Conservation (phyloP, 805 yeast genomes). For the Sugiyamaella floridensis region DNA sequence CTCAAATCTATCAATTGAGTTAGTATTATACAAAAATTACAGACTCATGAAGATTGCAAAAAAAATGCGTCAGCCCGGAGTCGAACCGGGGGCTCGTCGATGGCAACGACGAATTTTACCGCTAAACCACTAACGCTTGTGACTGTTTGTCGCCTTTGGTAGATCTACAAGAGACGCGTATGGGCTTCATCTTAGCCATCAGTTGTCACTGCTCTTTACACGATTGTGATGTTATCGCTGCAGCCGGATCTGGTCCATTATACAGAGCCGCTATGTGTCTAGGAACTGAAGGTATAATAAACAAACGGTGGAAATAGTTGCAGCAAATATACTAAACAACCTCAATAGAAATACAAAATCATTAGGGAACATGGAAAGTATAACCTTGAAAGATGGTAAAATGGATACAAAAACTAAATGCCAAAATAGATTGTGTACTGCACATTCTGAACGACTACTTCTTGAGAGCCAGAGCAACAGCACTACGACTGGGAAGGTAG, state of each 20-base stretch:
- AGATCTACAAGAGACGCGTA: too few relatives aligned
- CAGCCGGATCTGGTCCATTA: neutral
- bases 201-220: neutral
- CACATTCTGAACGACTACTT: neutral
- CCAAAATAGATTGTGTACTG: neutral
- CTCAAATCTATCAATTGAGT: too few relatives aligned
- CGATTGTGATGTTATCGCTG: constrained; percentile 2
- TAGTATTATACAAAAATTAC: too few relatives aligned
- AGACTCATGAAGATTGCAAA: neutral
- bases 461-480: constrained; percentile 47
- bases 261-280: neutral
- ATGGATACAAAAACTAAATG: too few relatives aligned
- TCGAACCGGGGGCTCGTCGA: constrained; percentile 55
- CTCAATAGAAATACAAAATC: too few relatives aligned
- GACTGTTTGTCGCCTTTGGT: too few relatives aligned
- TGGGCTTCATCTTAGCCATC: constrained; percentile 3
- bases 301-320: too few relatives aligned
- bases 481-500: constrained; percentile 72
- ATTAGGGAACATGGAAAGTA: too few relatives aligned
- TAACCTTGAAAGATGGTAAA: too few relatives aligned
- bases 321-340: too few relatives aligned
- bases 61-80: constrained; percentile 49
- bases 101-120: constrained; percentile 52
- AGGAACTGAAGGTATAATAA: too few relatives aligned
- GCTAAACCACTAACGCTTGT: constrained; percentile 46